Conservation (phyloP, 805 yeast species). For the Saccharomyces eubayanus region DNA sequence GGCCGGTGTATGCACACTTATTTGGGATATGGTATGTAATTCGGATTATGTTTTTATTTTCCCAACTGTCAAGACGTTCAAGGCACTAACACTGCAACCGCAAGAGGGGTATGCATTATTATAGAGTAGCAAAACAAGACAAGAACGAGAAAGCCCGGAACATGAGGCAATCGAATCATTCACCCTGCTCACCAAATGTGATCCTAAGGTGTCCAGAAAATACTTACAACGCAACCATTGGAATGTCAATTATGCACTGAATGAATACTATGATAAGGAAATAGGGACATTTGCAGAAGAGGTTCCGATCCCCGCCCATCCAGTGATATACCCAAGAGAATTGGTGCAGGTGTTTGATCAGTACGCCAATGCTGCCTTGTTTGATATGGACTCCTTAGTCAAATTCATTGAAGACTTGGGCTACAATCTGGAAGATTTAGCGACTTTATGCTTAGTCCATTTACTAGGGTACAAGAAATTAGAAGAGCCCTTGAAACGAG, state of each 20-base stretch:
- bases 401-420: constrained; percentile 57
- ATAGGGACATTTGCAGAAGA: constrained; percentile 15
- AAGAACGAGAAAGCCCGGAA: not conserved
- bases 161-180: constrained; percentile 12
- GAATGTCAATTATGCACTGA: constrained; percentile 26
- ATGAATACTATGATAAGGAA: constrained; percentile 28
- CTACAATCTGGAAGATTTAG: constrained; percentile 65
- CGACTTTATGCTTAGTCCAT: constrained; percentile 62
- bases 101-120: not conserved
- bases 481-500: constrained; percentile 14
- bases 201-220: constrained; percentile 13
- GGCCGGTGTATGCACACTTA: not conserved
- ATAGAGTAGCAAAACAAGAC: not conserved
- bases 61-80: not conserved
- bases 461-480: constrained; percentile 39
- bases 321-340: constrained; percentile 13
- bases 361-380: constrained; percentile 28
- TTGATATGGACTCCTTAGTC: constrained; percentile 76
- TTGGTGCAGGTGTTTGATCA: constrained; percentile 13
- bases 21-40: not conserved
- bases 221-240: constrained; percentile 22
- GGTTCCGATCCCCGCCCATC: not conserved
- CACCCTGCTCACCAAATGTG: constrained; percentile 19
- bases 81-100: not conserved
- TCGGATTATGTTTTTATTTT: not conserved